A percentile compares a stretch with the other conserved stretches of the same genome.
phyloP scores from a whole-genome alignment of 257 asterid genomes.

The Solanum pinnatisectum region DNA sequence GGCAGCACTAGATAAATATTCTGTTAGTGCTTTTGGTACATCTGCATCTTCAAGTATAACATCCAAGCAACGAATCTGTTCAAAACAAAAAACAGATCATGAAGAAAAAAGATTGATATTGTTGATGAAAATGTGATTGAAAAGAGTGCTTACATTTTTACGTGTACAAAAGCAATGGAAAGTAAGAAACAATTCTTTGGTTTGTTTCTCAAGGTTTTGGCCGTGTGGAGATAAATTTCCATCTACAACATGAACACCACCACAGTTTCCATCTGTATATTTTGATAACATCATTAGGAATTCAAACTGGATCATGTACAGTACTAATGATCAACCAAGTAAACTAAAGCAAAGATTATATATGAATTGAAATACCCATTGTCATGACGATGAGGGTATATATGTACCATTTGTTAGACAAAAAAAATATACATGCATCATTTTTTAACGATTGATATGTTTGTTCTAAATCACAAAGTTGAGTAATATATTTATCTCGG shows the following conservation, averaged over 20 bases:
- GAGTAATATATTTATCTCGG: too few species aligned
- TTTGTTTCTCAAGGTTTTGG: conserved; percentile 39
- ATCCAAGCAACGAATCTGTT: conserved; percentile 60
- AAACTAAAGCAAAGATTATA: background rate
- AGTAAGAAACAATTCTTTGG: conserved; percentile 48
- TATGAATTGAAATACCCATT: background rate
- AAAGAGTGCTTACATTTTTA: conserved; percentile 51
- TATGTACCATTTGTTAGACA: background rate
- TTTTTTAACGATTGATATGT: too few species aligned
- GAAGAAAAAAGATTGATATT: background rate
- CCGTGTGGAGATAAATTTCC: conserved; percentile 19
- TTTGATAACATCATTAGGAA: background rate
- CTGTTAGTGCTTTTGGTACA: conserved; percentile 55
- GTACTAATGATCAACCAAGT: background rate
- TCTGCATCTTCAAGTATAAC: conserved; percentile 58
- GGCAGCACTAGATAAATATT: conserved; percentile 54
- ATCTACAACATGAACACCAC: conserved; percentile 6
- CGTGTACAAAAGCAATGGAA: conserved; percentile 79
- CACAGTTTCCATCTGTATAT: conserved; percentile 36
- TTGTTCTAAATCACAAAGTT: background rate
- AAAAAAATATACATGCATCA: background rate
- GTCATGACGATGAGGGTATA: background rate
- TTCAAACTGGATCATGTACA: background rate
- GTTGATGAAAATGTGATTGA: background rate
- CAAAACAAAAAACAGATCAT: background rate